phyloP scores from a whole-genome alignment of 352 stramenopile species.

The Phytophthora pisi region DNA sequence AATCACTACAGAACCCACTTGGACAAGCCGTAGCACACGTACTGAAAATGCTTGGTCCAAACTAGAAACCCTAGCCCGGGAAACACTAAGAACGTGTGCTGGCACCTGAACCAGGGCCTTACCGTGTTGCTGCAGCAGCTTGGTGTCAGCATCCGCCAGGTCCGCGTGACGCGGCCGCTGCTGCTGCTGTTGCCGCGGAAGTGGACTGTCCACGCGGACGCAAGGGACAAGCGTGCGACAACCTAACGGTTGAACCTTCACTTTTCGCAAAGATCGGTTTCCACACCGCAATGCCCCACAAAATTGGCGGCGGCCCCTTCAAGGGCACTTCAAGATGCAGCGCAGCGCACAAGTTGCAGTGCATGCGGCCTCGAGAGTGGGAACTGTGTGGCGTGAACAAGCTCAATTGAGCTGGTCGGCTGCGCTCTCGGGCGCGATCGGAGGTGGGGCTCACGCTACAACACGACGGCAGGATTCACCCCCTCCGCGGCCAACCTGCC shows the following conservation, averaged over 20 bases:
- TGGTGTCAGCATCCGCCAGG: conserved; percentile 11
- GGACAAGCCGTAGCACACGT: no score
- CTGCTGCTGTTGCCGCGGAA: neutral
- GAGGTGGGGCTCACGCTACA: conserved; percentile 20
- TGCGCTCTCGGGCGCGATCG: conserved; percentile 30
- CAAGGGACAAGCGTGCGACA: conserved; percentile 4
- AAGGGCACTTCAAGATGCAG: no score
- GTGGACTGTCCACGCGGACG: conserved; percentile 7
- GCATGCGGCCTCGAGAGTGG: neutral
- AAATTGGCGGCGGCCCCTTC: no score
- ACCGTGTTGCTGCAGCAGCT: conserved; percentile 1
- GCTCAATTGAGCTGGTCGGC: conserved; percentile 11
- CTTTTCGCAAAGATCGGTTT: conserved; percentile 28
- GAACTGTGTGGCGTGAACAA: conserved; percentile 20
- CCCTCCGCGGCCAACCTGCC: neutral
- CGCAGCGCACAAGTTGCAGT: no score
- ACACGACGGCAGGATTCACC: conserved; percentile 28
- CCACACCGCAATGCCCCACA: neutral
- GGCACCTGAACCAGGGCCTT: no score
- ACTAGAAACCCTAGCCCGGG: no score
- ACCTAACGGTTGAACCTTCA: conserved; percentile 22
- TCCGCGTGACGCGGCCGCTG: conserved; percentile 6
- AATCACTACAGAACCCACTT: no score
- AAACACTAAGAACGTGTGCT: no score
- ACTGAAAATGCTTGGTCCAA: no score